Base-by-base conservation (phyloP, 2,329 filamentous ascomycete species). In the Lojkania enalia region DNA sequence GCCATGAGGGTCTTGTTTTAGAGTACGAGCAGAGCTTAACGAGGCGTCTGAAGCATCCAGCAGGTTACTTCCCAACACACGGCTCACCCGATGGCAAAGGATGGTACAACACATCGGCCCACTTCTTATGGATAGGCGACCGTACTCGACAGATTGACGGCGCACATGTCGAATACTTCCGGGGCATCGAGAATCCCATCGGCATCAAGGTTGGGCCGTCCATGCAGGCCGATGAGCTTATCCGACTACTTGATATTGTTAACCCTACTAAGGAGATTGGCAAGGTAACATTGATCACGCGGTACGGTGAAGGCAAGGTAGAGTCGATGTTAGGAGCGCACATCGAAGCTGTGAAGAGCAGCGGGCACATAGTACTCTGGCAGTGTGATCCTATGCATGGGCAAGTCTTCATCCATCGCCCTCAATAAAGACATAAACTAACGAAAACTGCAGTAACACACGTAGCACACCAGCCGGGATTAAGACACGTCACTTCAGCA, bases 331-430 rank as follows among this genome's bases (percentile, higher is more conserved):
- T 99, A 0, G 89, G 90, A 0, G 78, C 75, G 6, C 94, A 97
- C 71, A 97, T 99, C 66, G 83, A 87, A 56, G 90, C 89, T 27
- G 92, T 99, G 19, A 87, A 94, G 69, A 79, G 79, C 58, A 91
- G 87, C 45, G 90, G 79, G 0, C 83, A 86, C 63, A 61, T 78
- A 16, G 90, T 95, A 3, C 89, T 96, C 58, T 97, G 92, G 92
- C 94, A 97, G 74, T 97, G 92, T 73, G 94, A 99, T 72, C 94
- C 94, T 16, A 99, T 99, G 94, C 94, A 99, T 73, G 94, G 94
- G 72, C 72, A 58, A 61, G 67, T 54, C 13, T 33, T 16, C 31
- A 11, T 33, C 18, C 31, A 11, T 35, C 18, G n/a, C 38, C 13
- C 12, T 35, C 35, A 32, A 35, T 39, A 11, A 2, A 16, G 11